Evolutionary conservation across 2,329 filamentous ascomycete species (phyloP).

Genomic region (Penicillium griseofulvum): DNA sequence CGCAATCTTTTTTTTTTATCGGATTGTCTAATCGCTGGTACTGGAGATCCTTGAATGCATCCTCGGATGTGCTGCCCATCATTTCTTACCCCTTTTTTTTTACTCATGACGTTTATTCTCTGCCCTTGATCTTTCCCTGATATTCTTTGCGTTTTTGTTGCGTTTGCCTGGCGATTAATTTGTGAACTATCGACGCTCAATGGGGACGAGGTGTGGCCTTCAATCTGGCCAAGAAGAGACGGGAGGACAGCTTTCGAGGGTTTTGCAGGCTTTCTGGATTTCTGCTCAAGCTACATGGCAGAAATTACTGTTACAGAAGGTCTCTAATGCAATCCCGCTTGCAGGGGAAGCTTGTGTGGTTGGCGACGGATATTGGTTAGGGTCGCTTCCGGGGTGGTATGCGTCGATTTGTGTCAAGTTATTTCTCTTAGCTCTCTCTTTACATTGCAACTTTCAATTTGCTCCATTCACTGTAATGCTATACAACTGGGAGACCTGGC

Average conservation of each 20-base stretch:
- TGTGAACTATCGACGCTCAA: constrained; percentile 28
- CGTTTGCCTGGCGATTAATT: constrained; percentile 17
- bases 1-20: constrained; percentile 13
- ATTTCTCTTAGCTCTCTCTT: constrained; percentile 14
- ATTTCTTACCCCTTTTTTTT: constrained; percentile 9
- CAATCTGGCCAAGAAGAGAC: constrained; percentile 15
- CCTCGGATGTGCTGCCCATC: constrained; percentile 15
- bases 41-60: constrained; percentile 19
- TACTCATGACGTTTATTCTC: constrained; percentile 5
- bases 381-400: constrained; percentile 50
- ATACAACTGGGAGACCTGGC: neutral
- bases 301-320: neutral
- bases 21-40: constrained; percentile 19
- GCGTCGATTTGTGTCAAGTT: constrained; percentile 35
- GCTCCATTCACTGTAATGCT: neutral
- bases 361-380: constrained; percentile 47
- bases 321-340: constrained; percentile 5
- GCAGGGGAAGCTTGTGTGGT: constrained; percentile 17
- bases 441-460: constrained; percentile 10
- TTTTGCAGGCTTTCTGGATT: constrained; percentile 15
- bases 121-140: constrained; percentile 12
- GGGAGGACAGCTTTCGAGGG: constrained; percentile 16
- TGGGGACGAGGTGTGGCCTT: constrained; percentile 30
- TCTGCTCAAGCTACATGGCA: constrained; percentile 9
- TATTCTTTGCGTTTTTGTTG: constrained; percentile 9